phyloP scores from a whole-genome alignment of 768 basidiomycete species.

The Tylopilus intermedius region DNA sequence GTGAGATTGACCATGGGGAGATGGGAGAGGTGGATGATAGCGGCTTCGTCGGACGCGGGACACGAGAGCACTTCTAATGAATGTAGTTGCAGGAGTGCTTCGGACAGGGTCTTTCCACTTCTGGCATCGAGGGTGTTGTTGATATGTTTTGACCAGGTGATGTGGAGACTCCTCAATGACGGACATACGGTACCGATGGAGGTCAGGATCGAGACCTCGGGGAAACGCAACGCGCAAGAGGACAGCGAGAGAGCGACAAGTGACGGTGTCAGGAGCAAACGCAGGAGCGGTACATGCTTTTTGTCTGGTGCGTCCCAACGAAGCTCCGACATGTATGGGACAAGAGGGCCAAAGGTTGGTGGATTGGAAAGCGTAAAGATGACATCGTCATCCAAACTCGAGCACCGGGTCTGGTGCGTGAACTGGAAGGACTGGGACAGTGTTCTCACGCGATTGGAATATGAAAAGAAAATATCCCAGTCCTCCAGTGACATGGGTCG shows the following conservation, averaged over 20 bases:
- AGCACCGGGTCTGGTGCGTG: too few relatives aligned
- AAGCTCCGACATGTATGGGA: constrained; percentile 20
- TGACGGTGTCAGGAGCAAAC: constrained; percentile 20
- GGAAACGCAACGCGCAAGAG: too few relatives aligned
- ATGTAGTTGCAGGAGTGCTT: constrained; percentile 15
- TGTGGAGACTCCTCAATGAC: constrained; percentile 16
- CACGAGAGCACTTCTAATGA: constrained; percentile 16
- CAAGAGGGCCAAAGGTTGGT: constrained; percentile 18
- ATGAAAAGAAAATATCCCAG: too few relatives aligned
- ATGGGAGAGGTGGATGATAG: constrained; percentile 23
- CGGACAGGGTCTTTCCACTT: constrained; percentile 20
- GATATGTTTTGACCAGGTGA: not conserved
- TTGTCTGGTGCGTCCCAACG: constrained; percentile 14
- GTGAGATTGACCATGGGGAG: constrained; percentile 18
- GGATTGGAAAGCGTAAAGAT: constrained; percentile 22
- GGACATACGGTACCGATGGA: constrained; percentile 21
- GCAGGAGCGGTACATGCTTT: constrained; percentile 19
- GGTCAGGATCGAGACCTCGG: constrained; percentile 16
- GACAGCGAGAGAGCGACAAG: constrained; percentile 10
- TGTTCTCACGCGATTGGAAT: too few relatives aligned
- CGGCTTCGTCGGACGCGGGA: constrained; percentile 16
- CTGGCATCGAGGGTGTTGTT: constrained; percentile 3
- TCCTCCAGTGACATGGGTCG: constrained; percentile 23
- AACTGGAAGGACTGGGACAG: too few relatives aligned
- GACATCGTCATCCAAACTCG: constrained; percentile 15